Percentiles rank a stretch among this genome's conserved stretches.
Evolutionary conservation across 2,329 filamentous ascomycete genomes (phyloP).

Genomic region (Macrophomina tecta): DNA sequence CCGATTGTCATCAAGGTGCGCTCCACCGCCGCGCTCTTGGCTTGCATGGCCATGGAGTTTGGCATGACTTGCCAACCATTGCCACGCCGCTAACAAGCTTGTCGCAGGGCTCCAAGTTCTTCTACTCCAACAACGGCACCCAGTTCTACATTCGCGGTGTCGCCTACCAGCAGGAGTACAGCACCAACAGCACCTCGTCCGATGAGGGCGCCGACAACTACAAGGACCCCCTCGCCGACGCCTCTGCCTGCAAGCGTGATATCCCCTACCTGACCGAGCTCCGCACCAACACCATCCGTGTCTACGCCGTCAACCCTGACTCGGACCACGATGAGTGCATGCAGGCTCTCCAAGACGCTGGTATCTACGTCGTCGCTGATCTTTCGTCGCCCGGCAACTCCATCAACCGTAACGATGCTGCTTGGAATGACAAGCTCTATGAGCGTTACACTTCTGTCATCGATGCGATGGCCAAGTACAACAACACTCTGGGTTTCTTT

Average conservation of each 20-base stretch:
- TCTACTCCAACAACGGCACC: conserved; percentile 80
- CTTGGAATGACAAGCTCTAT: conserved; percentile 81
- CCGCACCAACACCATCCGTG: conserved; percentile 90
- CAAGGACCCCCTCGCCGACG: conserved; percentile 81
- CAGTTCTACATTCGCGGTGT: conserved; percentile 85
- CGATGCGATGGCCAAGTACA: conserved; percentile 80
- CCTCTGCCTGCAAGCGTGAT: conserved; percentile 77
- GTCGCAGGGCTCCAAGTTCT: conserved; percentile 78
- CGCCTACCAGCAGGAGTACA: conserved; percentile 86
- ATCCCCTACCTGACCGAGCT: conserved; percentile 80
- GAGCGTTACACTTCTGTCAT: conserved; percentile 83
- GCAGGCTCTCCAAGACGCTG: conserved; percentile 77
- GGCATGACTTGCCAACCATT: neutral
- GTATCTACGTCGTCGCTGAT: conserved; percentile 96
- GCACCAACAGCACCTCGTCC: conserved; percentile 58
- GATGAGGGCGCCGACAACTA: conserved; percentile 69
- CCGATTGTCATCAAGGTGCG: conserved; percentile 73
- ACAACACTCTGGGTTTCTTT: conserved; percentile 96
- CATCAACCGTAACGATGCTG: conserved; percentile 80
- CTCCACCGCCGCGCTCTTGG: conserved; percentile 8
- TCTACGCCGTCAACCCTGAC: conserved; percentile 87
- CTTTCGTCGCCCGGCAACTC: conserved; percentile 80
- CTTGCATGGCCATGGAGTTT: conserved; percentile 12
- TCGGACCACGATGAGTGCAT: conserved; percentile 84
- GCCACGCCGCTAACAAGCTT: conserved; percentile 30